Base-by-base conservation (phyloP, 2,329 filamentous ascomycete species). In the Neopestalotiopsis sp. region DNA sequence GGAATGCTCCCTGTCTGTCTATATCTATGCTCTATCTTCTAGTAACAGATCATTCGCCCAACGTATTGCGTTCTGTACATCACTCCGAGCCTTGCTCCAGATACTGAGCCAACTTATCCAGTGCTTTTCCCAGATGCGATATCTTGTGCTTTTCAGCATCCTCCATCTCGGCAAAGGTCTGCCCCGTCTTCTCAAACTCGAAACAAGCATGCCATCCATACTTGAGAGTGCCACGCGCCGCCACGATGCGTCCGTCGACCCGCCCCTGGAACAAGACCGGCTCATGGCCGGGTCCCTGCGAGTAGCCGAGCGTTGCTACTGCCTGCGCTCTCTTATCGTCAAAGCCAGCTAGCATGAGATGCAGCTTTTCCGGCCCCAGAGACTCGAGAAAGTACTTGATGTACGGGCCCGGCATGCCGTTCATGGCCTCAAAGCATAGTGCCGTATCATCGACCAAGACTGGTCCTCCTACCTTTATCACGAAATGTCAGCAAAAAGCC, bases 391-490 rank as follows among this genome's bases (percentile, higher is more conserved):
- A 99, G 90, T 94, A 97, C 86, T 99, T 99, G 74, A 99, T 97
- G 80, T 99, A 99, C 57, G 95, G 94, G 1, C 96, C 96, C 1
- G 96, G 96, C 34, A 99, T 86, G 17, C 94, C 95, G 69, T 93
- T 90, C 70, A 97, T 88, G 24, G 95, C 95, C 77, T 92, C 91
- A 79, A 98, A 99, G 84, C 94, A 97, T 62, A 99, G 86, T 73
- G 94, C 94, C n/a, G 96, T 99, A 81, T 99, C 96, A 82, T 99
- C 96, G 9, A 97, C 95, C 49, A 99, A 85, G 10, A 97, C 96
- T 2, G 96, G 95, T 4, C 71, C 69, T 76, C 85, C 72, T 85
- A 97, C 93, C 74, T 87, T 7, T 13, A 5, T 12, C 59, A 38
- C 10, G 1, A 1, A n/a, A 13, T 42, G 34, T 34, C 59, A 62